Percentiles rank a stretch among this genome's conserved stretches.
phyloP scores from a whole-genome alignment of 1,139 yeast species.

The Magnusiomyces fungicola region DNA sequence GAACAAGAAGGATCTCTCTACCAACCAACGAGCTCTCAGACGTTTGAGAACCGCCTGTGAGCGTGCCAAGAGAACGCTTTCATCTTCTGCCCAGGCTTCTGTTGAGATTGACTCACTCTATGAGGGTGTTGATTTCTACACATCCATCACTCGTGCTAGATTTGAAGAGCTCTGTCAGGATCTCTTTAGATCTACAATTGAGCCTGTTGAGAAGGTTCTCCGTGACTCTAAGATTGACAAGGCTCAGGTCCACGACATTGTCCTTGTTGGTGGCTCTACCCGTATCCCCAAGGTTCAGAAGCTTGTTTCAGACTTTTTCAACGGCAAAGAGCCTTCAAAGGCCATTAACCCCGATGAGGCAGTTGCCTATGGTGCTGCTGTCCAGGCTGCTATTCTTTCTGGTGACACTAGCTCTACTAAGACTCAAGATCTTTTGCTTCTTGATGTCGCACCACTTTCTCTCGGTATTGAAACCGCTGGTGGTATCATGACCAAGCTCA shows the following conservation, averaged over 20 bases:
- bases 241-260: slow-evolving; percentile 89
- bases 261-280: slow-evolving; percentile 99
- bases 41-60: slow-evolving; percentile 99
- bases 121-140: slow-evolving; percentile 96
- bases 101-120: slow-evolving; percentile 94
- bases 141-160: slow-evolving; percentile 98
- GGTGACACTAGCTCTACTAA: slow-evolving; percentile 71
- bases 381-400: slow-evolving; percentile 83
- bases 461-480: slow-evolving; percentile 94
- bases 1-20: slow-evolving; percentile 87
- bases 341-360: slow-evolving; percentile 39
- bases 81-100: slow-evolving; percentile 94
- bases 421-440: slow-evolving; percentile 73
- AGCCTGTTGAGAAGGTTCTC: slow-evolving; percentile 97
- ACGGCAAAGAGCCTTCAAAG: slow-evolving; percentile 56
- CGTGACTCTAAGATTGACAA: slow-evolving; percentile 91
- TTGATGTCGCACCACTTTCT: slow-evolving; percentile 85
- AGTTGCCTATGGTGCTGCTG: slow-evolving; percentile 97
- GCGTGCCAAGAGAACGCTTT: slow-evolving; percentile 98
- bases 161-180: slow-evolving; percentile 96
- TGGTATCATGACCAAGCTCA: slow-evolving; percentile 89
- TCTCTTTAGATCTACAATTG: slow-evolving; percentile 91
- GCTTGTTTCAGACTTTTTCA: slow-evolving; percentile 95
- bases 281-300: slow-evolving; percentile 99
- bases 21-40: slow-evolving; percentile 93